A percentile compares a stretch with the other conserved stretches of the same genome.
phyloP scores from a whole-genome alignment of 306 rosid species.

The Carpinus fangiana region DNA sequence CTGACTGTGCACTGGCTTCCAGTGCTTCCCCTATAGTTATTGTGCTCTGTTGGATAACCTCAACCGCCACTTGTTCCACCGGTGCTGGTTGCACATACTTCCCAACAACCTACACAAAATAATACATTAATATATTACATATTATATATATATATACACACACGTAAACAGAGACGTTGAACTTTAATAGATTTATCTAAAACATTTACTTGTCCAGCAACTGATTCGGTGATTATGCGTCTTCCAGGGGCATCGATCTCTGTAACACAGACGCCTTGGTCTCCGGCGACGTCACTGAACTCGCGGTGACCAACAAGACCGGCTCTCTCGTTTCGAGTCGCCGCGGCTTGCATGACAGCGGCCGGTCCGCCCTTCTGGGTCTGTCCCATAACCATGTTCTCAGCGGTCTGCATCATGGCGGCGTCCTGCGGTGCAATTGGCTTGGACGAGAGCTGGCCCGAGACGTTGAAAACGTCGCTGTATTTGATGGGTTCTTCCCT shows the following conservation, averaged over 20 bases:
- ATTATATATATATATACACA: no score
- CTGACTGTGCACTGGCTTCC: constrained; percentile 57
- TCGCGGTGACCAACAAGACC: constrained; percentile 51
- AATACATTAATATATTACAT: not conserved
- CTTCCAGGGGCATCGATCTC: constrained; percentile 53
- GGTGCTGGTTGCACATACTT: constrained; percentile 44
- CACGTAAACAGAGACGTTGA: no score
- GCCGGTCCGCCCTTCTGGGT: constrained; percentile 63
- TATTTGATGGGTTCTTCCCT: constrained; percentile 50
- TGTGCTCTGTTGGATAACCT: constrained; percentile 20
- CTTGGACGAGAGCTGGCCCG: constrained; percentile 57
- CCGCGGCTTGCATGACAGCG: constrained; percentile 65
- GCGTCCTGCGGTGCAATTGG: constrained; percentile 68
- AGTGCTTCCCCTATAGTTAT: constrained; percentile 78
- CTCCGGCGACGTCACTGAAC: constrained; percentile 43
- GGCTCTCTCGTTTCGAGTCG: constrained; percentile 50
- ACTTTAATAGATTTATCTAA: no score
- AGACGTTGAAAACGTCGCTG: constrained; percentile 61
- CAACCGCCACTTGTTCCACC: not conserved
- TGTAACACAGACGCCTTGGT: constrained; percentile 54
- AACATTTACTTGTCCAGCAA: constrained; percentile 60
- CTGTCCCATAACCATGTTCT: constrained; percentile 51
- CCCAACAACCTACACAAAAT: constrained; percentile 53
- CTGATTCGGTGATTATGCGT: constrained; percentile 59
- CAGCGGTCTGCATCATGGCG: constrained; percentile 81